Evolutionary conservation across 768 basidiomycete genomes (phyloP).

Genomic region (Boletus barrowsii): DNA sequence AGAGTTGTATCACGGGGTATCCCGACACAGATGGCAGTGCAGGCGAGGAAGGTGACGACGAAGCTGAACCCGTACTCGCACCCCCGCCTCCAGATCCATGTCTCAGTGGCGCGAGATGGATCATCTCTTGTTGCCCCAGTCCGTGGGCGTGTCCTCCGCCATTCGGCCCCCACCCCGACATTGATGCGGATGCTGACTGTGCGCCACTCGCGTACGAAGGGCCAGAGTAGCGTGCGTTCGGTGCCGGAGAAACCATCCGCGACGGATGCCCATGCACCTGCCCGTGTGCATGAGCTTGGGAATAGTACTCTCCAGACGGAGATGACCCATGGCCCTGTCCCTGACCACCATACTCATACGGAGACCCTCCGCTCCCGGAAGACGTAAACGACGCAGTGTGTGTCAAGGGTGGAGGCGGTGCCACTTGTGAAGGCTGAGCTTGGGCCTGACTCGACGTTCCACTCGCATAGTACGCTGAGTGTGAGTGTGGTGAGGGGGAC

Average conservation of each 20-base stretch:
- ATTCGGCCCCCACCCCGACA: slow-evolving; percentile 19
- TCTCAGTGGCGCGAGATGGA: slow-evolving; percentile 35
- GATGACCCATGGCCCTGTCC: slow-evolving; percentile 18
- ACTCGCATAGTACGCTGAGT: slow-evolving; percentile 17
- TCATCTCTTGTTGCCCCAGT: slow-evolving; percentile 31
- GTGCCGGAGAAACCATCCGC: slow-evolving; percentile 19
- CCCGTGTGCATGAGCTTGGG: slow-evolving; percentile 14
- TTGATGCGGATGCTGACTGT: background rate
- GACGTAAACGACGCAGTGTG: slow-evolving; percentile 23
- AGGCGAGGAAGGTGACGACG: slow-evolving; percentile 30
- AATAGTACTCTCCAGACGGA: slow-evolving; percentile 25
- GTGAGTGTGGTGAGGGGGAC: slow-evolving; percentile 21
- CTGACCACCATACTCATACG: slow-evolving; percentile 22
- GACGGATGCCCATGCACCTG: slow-evolving; percentile 13
- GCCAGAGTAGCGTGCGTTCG: slow-evolving; percentile 16
- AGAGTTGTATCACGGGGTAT: slow-evolving; percentile 30
- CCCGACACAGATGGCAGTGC: slow-evolving; percentile 19
- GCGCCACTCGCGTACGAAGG: slow-evolving; percentile 7
- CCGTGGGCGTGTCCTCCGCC: slow-evolving; percentile 13
- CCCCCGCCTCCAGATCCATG: slow-evolving; percentile 13
- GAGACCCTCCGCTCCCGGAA: slow-evolving; percentile 22
- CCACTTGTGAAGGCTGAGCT: slow-evolving; percentile 18
- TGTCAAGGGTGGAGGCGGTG: slow-evolving; percentile 12
- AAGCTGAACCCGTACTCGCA: slow-evolving; percentile 17
- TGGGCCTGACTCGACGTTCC: slow-evolving; percentile 17